A percentile compares a stretch with the other conserved stretches of the same genome.
phyloP scores from a whole-genome alignment of 2,329 filamentous ascomycete genomes.

The Daldinia eschscholtzii region DNA sequence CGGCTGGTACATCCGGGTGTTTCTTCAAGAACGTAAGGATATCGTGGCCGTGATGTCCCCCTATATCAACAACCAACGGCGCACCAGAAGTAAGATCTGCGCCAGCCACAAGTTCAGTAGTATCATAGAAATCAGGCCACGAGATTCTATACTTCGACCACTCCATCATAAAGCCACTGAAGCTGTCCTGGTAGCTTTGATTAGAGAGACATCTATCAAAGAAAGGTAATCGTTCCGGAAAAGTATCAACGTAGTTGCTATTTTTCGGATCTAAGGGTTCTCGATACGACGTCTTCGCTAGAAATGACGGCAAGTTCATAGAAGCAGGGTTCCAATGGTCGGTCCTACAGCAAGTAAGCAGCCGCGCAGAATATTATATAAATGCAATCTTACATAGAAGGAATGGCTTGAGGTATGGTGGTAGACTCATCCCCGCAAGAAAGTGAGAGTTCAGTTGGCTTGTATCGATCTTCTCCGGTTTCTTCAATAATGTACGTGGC shows the following conservation, averaged over 20 bases:
- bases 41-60: constrained; percentile 58
- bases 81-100: constrained; percentile 46
- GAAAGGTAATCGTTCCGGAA: constrained; percentile 42
- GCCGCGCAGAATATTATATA: background rate
- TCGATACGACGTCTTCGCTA: constrained; percentile 45
- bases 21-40: constrained; percentile 50
- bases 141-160: constrained; percentile 42
- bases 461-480: constrained; percentile 46
- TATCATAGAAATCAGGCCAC: constrained; percentile 50
- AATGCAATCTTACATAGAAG: constrained; percentile 28
- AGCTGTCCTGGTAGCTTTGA: constrained; percentile 38
- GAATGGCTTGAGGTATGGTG: constrained; percentile 45
- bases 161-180: constrained; percentile 47
- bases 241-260: constrained; percentile 41
- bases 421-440: constrained; percentile 47
- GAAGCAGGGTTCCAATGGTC: constrained; percentile 28
- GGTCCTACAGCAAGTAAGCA: constrained; percentile 26
- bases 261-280: constrained; percentile 42
- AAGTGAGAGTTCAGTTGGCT: constrained; percentile 47
- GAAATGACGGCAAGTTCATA: constrained; percentile 41
- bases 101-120: constrained; percentile 42
- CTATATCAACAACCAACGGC: constrained; percentile 57
- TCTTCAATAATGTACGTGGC: constrained; percentile 46
- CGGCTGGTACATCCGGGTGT: constrained; percentile 51
- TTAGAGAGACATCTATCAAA: constrained; percentile 43